These are phyloP conservation scores for Camellia granthamiana DNA, from an alignment of 148 eudicot genomes.

Conservation along the genomic window DNA sequence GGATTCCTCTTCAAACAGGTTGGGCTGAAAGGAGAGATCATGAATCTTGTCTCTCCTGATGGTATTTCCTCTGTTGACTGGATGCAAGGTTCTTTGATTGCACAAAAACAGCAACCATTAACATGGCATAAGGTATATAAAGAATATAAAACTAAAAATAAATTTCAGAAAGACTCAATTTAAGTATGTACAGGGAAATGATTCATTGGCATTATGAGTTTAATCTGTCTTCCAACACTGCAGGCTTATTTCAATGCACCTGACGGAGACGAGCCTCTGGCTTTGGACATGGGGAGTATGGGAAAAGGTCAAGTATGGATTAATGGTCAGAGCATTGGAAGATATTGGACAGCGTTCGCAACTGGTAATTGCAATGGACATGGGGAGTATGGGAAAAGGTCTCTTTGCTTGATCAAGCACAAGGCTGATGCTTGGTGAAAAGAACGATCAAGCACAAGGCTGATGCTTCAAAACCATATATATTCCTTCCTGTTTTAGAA, in stretches of 20 bases:
- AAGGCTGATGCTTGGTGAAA: too few species aligned
- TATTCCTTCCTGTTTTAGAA: too few species aligned
- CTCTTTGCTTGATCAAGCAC: too few species aligned
- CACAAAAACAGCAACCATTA: conserved; percentile 75
- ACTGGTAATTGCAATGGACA: conserved; percentile 65
- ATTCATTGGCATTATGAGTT: not conserved
- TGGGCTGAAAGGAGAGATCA: conserved; percentile 83
- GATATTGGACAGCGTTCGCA: conserved; percentile 80
- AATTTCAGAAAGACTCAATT: not conserved
- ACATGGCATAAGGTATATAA: conserved; percentile 93
- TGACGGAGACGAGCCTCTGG: conserved; percentile 77
- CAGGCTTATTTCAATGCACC: conserved; percentile 87
- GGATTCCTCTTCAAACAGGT: conserved; percentile 42
- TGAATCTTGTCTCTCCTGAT: conserved; percentile 68
- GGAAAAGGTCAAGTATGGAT: conserved; percentile 97
- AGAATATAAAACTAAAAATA: not conserved
- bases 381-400: too few species aligned
- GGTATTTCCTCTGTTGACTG: conserved; percentile 63
- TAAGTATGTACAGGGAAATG: not conserved
- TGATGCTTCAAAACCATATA: too few species aligned
- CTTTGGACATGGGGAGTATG: conserved; percentile 90
- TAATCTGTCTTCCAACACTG: conserved; percentile 16
- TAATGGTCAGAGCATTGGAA: conserved; percentile 86
- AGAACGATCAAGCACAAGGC: too few species aligned
- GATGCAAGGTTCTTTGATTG: conserved; percentile 66